Conservation (phyloP, 371 early-diverging fungal genomes). For the Rhizopus sp. region DNA sequence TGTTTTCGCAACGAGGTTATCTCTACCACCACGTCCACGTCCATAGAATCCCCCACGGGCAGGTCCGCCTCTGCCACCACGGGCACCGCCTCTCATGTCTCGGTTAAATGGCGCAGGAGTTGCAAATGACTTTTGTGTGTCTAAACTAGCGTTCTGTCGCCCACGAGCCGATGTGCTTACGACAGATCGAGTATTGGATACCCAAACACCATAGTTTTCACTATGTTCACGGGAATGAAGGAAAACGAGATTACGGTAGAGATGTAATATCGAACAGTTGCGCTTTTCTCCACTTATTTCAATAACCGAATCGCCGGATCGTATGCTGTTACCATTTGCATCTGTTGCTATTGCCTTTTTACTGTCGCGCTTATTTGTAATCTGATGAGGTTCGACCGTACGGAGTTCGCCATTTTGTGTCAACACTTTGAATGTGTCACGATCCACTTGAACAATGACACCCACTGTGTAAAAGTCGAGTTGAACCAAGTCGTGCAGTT, state of each 20-base stretch:
- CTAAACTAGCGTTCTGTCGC: constrained; percentile 5
- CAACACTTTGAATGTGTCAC: constrained; percentile 73
- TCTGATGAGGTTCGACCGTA: constrained; percentile 71
- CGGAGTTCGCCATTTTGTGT: constrained; percentile 79
- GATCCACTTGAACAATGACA: constrained; percentile 83
- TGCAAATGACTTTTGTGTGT: constrained; percentile 2
- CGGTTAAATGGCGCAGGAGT: constrained; percentile 6
- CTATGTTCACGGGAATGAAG: constrained; percentile 66
- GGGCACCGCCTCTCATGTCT: constrained; percentile 34
- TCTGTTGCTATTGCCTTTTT: constrained; percentile 80
- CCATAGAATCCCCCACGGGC: constrained; percentile 71
- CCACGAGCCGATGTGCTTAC: constrained; percentile 38
- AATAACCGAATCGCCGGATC: constrained; percentile 81
- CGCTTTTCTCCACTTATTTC: constrained; percentile 65
- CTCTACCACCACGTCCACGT: constrained; percentile 73
- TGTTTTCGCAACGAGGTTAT: constrained; percentile 85
- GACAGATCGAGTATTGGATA: constrained; percentile 59
- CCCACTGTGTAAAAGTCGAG: constrained; percentile 79
- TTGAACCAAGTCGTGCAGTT: constrained; percentile 86
- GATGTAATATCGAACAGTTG: constrained; percentile 70
- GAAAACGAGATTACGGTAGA: constrained; percentile 68
- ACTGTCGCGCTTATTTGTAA: constrained; percentile 67
- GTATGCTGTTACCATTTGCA: constrained; percentile 71
- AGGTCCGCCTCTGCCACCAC: constrained; percentile 53
- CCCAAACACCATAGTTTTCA: constrained; percentile 71